phyloP scores from a whole-genome alignment of 768 basidiomycete genomes.

The Psilocybe subaeruginosa region DNA sequence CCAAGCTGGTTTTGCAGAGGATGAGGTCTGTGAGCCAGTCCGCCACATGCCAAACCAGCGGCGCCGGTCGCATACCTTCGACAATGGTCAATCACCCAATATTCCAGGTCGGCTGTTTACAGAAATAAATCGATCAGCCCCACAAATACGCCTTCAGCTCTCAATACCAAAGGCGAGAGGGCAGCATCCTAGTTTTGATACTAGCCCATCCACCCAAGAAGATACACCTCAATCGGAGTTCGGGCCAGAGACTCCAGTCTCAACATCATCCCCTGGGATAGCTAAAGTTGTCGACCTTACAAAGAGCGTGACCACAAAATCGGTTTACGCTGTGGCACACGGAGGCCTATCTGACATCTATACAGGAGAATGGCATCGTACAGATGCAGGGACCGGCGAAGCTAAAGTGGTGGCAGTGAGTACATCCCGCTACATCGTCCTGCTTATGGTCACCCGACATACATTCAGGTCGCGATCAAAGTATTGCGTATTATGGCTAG shows the following conservation, averaged over 20 bases:
- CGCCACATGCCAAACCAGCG: neutral
- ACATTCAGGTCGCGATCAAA: conserved; percentile 48
- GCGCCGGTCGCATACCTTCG: neutral
- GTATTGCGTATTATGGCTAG: conserved; percentile 38
- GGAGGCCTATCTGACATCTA: conserved; percentile 54
- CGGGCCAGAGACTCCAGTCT: conserved; percentile 30
- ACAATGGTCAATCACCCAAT: neutral
- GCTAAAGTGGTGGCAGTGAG: conserved; percentile 14
- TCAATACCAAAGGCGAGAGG: conserved; percentile 5
- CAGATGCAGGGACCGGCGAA: conserved; percentile 8
- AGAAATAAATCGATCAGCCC: neutral
- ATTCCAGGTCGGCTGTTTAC: neutral
- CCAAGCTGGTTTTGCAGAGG: neutral
- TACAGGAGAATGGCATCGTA: conserved; percentile 38
- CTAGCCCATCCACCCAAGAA: neutral
- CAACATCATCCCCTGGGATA: conserved; percentile 28
- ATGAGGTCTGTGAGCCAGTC: neutral
- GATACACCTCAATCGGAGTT: conserved; percentile 23
- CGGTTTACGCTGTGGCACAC: conserved; percentile 39
- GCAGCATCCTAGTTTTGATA: neutral
- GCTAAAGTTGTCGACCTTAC: conserved; percentile 38
- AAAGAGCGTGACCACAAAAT: conserved; percentile 24
- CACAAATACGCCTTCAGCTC: conserved; percentile 16
- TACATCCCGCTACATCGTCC: neutral
- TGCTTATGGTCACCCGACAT: neutral